Percentiles rank a stretch among this genome's conserved stretches.
phyloP scores from a whole-genome alignment of 129 eudicot genomes.

The Helianthus annuus region DNA sequence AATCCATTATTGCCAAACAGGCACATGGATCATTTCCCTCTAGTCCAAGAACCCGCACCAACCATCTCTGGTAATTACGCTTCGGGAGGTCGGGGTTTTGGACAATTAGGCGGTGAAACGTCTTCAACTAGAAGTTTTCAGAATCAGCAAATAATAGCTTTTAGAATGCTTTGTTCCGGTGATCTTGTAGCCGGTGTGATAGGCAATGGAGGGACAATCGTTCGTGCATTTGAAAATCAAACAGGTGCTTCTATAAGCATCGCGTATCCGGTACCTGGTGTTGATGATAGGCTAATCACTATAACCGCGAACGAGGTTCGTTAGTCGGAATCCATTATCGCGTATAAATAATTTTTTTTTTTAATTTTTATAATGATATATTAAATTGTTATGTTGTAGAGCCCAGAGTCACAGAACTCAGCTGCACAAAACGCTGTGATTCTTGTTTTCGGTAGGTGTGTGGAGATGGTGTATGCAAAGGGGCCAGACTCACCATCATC shows the following conservation, averaged over 20 bases:
- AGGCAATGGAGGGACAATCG: conserved; percentile 68
- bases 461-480: conserved; percentile 47
- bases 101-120: conserved; percentile 37
- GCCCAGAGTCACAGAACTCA: conserved; percentile 58
- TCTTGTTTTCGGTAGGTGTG: conserved; percentile 54
- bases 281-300: conserved; percentile 58
- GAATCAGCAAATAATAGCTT: conserved; percentile 45
- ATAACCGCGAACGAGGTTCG: conserved; percentile 69
- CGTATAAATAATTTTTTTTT: neutral
- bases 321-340: conserved; percentile 32
- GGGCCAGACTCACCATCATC: conserved; percentile 45
- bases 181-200: conserved; percentile 69
- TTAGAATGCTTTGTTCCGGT: conserved; percentile 58
- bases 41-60: neutral
- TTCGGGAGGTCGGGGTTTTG: conserved; percentile 26
- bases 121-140: neutral
- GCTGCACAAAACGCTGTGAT: conserved; percentile 74
- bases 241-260: conserved; percentile 56
- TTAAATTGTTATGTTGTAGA: conserved; percentile 30
- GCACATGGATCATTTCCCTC: conserved; percentile 25
- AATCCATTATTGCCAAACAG: conserved; percentile 20
- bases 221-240: conserved; percentile 56
- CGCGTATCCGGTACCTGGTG: conserved; percentile 34
- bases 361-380: neutral
- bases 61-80: conserved; percentile 37